phyloP scores from a whole-genome alignment of 2,329 filamentous ascomycete species.

The Colletotrichum sp. region DNA sequence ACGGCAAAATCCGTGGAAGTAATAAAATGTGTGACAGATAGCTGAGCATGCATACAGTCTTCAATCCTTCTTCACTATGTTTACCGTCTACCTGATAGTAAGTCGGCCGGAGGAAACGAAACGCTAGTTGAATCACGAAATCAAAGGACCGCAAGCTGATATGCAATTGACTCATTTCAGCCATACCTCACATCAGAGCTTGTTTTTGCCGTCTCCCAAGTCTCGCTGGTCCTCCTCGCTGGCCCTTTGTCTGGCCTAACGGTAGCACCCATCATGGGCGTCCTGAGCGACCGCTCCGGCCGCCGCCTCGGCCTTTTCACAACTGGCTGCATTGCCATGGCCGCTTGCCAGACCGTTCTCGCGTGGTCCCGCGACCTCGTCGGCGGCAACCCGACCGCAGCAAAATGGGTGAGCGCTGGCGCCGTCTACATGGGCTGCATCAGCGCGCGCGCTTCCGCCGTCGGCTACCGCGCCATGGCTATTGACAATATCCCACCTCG shows the following conservation, averaged over 20 bases:
- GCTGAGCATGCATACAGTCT: not conserved
- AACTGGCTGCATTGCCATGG: not conserved
- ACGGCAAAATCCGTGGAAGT: not conserved
- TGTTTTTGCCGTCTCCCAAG: not conserved
- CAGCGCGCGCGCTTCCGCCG: not conserved
- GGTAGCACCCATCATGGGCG: not conserved
- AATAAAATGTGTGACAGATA: not conserved
- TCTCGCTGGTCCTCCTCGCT: not conserved
- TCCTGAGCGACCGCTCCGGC: not conserved
- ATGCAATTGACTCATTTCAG: not conserved
- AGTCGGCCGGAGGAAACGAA: not conserved
- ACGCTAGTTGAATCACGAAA: not conserved
- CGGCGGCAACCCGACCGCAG: not conserved
- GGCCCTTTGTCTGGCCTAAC: not conserved
- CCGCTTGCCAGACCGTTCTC: not conserved
- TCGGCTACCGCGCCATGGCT: not conserved
- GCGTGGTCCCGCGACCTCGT: not conserved
- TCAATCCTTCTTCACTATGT: not conserved
- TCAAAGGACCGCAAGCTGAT: not conserved
- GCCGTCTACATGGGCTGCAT: not conserved
- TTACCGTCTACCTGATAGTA: not conserved
- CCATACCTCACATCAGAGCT: not conserved
- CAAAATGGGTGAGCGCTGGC: not conserved
- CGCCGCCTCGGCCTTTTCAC: not conserved
- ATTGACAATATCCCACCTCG: not conserved